These are phyloP conservation scores for Fusarium sp. DNA, from an alignment of 2,329 filamentous ascomycete species.

Conservation along the genomic window DNA sequence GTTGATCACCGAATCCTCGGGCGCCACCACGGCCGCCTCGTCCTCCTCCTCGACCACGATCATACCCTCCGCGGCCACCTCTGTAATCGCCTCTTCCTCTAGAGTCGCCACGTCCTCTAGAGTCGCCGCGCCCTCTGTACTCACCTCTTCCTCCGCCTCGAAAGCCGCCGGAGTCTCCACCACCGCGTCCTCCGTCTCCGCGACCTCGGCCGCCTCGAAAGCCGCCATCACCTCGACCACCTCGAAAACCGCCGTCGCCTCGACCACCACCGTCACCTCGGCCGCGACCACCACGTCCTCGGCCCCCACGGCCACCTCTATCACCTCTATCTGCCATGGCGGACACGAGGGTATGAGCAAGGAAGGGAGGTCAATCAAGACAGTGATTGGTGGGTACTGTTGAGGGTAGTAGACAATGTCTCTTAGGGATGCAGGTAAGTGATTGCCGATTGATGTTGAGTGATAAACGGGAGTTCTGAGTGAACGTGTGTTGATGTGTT, in stretches of 20 bases:
- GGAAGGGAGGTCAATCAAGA: no score
- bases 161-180: constrained; percentile 24
- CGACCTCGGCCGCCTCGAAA: constrained; percentile 28
- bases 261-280: constrained; percentile 19
- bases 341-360: not conserved
- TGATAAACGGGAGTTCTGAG: not conserved
- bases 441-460: not conserved
- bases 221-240: constrained; percentile 38
- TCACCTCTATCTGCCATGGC: constrained; percentile 47
- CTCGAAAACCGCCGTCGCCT: not conserved
- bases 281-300: constrained; percentile 3
- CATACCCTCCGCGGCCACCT: constrained; percentile 23
- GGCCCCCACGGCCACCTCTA: constrained; percentile 42
- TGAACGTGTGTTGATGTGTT: not conserved
- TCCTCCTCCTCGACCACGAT: constrained; percentile 41
- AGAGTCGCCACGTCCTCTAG: constrained; percentile 1
- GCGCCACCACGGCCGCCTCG: constrained; percentile 37
- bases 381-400: not conserved
- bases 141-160: constrained; percentile 33
- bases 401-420: not conserved
- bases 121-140: constrained; percentile 32
- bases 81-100: constrained; percentile 8
- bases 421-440: not conserved
- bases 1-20: constrained; percentile 18
- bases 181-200: constrained; percentile 39